These are phyloP conservation scores for Rossbeevera mucosa DNA, from an alignment of 768 basidiomycete species.

Conservation along the genomic window DNA sequence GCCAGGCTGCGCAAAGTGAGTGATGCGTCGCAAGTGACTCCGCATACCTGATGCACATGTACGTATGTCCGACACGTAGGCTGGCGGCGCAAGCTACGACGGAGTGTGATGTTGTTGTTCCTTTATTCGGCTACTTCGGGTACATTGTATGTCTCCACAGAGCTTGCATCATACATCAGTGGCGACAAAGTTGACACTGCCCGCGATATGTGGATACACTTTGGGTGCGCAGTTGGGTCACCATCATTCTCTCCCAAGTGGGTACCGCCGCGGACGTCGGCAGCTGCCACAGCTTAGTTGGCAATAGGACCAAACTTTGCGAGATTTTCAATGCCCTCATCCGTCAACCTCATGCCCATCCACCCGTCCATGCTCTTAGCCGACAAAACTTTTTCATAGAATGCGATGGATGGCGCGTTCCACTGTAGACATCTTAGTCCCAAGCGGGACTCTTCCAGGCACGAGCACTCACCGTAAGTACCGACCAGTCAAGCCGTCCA, in stretches of 20 bases:
- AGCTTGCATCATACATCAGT: constrained; percentile 20
- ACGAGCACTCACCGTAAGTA: constrained; percentile 63
- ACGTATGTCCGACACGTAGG: constrained; percentile 39
- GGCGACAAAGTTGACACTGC: constrained; percentile 22
- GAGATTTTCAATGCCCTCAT: constrained; percentile 59
- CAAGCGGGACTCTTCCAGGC: not conserved
- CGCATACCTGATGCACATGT: constrained; percentile 2
- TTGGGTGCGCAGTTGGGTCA: not conserved
- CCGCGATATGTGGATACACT: constrained; percentile 5
- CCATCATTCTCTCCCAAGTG: not conserved
- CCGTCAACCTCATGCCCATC: constrained; percentile 82
- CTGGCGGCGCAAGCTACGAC: constrained; percentile 87
- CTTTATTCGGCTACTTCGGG: constrained; percentile 12
- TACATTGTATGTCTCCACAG: constrained; percentile 8
- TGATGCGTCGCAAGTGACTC: constrained; percentile 10
- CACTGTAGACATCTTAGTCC: constrained; percentile 48
- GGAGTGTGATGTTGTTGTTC: constrained; percentile 49
- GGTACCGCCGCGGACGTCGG: not conserved
- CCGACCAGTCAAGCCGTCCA: constrained; percentile 72
- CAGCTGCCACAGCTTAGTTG: constrained; percentile 12
- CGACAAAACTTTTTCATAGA: constrained; percentile 82
- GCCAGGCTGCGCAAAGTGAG: constrained; percentile 74
- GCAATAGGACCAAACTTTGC: constrained; percentile 38
- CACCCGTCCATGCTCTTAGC: constrained; percentile 80
- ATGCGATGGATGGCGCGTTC: constrained; percentile 89